These are phyloP conservation scores for Zalaria sp. DNA, from an alignment of 2,329 filamentous ascomycete genomes.

Conservation along the genomic window DNA sequence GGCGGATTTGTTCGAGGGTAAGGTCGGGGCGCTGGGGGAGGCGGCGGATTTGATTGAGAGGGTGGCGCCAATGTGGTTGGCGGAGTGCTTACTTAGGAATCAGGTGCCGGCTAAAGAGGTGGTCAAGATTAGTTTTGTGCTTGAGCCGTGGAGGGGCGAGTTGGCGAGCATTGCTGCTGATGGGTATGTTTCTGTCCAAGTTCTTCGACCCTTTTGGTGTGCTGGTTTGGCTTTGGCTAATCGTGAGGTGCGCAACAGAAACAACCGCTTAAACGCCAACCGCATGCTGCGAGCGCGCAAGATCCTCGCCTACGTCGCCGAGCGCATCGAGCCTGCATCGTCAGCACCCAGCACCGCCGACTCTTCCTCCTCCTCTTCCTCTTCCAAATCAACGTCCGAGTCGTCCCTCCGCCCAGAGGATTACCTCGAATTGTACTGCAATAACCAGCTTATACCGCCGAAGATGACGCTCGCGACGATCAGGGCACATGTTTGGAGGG, in stretches of 20 bases:
- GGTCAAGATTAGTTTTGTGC: slow-evolving; percentile 86
- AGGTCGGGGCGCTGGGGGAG: slow-evolving; percentile 59
- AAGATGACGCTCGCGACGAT: slow-evolving; percentile 92
- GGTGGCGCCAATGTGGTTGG: slow-evolving; percentile 80
- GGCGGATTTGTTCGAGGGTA: slow-evolving; percentile 83
- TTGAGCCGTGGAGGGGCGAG: slow-evolving; percentile 56
- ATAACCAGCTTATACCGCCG: slow-evolving; percentile 44
- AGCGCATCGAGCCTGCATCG: slow-evolving; percentile 65
- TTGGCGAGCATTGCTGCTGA: slow-evolving; percentile 66
- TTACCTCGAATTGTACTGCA: slow-evolving; percentile 89
- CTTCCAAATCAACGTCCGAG: neutral
- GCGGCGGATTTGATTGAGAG: slow-evolving; percentile 78
- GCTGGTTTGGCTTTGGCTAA: slow-evolving; percentile 10
- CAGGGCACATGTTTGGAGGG: slow-evolving; percentile 84
- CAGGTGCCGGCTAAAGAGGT: slow-evolving; percentile 76
- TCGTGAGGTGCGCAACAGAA: slow-evolving; percentile 31
- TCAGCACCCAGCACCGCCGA: too few relatives aligned
- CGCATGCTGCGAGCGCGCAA: slow-evolving; percentile 93
- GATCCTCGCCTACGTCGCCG: slow-evolving; percentile 81
- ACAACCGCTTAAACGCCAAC: slow-evolving; percentile 88
- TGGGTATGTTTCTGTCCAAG: slow-evolving; percentile 31
- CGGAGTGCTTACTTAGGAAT: slow-evolving; percentile 73
- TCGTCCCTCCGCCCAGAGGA: slow-evolving; percentile 63
- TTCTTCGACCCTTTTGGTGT: neutral
- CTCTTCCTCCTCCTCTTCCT: neutral